phyloP scores from a whole-genome alignment of 1,139 yeast genomes.

The Yamadazyma conglobata region DNA sequence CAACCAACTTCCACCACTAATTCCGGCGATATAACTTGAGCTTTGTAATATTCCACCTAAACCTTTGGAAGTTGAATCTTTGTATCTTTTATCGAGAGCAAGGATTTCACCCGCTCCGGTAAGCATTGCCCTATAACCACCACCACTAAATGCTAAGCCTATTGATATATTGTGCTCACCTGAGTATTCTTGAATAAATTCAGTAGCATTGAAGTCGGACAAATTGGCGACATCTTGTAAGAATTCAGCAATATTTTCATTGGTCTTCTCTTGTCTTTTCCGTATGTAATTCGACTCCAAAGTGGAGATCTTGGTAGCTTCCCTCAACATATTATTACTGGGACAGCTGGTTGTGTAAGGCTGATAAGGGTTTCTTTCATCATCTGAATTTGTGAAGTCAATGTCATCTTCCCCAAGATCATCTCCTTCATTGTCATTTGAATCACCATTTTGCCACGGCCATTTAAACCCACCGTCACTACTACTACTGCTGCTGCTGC shows the following conservation, averaged over 20 bases:
- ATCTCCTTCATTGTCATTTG: conserved; percentile 6
- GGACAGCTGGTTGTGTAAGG: conserved; percentile 31
- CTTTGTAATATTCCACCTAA: conserved; percentile 42
- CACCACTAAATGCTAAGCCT: conserved; percentile 45
- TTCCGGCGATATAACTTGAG: conserved; percentile 37
- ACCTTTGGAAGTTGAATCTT: conserved; percentile 23
- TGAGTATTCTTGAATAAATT: conserved; percentile 25
- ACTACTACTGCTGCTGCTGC: too few relatives aligned
- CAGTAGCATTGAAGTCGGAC: conserved; percentile 30
- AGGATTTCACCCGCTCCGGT: conserved; percentile 41
- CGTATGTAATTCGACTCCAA: conserved; percentile 28
- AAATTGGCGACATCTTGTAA: conserved; percentile 30
- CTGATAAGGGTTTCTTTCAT: conserved; percentile 21
- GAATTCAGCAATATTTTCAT: conserved; percentile 29
- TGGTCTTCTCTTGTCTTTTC: conserved; percentile 29
- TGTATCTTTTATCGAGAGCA: conserved; percentile 33
- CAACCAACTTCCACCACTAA: conserved; percentile 46
- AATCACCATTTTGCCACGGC: conserved; percentile 16
- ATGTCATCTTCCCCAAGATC: conserved; percentile 3
- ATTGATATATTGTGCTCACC: conserved; percentile 33
- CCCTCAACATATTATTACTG: conserved; percentile 20
- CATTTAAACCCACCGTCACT: conserved; percentile 14
- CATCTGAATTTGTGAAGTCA: conserved; percentile 4
- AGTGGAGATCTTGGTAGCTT: conserved; percentile 24
- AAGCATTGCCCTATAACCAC: conserved; percentile 47